These are phyloP conservation scores for Candida maesae DNA, from an alignment of 805 yeast genomes.

Conservation along the genomic window DNA sequence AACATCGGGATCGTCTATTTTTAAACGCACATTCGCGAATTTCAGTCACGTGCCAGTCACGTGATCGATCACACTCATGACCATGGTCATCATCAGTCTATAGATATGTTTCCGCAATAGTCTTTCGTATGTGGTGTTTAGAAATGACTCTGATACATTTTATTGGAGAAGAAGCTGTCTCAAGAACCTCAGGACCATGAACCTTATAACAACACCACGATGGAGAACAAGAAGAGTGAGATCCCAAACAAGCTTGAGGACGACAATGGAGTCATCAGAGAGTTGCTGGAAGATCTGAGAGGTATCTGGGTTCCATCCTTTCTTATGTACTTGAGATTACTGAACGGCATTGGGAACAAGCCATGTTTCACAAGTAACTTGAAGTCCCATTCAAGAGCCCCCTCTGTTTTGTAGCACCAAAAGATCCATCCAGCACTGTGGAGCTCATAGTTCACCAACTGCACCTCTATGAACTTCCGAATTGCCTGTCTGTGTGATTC, in stretches of 20 bases:
- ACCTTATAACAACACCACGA: background rate
- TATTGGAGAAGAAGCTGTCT: no score
- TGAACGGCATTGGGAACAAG: slow-evolving; percentile 61
- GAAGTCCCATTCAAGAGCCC: slow-evolving; percentile 66
- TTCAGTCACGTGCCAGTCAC: no score
- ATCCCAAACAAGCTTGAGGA: background rate
- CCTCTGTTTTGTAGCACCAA: slow-evolving; percentile 70
- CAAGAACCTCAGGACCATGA: no score
- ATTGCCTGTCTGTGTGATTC: slow-evolving; percentile 38
- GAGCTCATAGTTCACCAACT: slow-evolving; percentile 48
- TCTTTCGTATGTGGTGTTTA: no score
- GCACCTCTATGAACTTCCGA: slow-evolving; percentile 57
- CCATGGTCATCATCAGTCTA: no score
- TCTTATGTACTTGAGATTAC: slow-evolving; percentile 45
- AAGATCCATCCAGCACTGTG: slow-evolving; percentile 58
- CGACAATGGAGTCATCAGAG: background rate
- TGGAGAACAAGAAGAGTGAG: background rate
- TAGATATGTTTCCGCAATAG: no score
- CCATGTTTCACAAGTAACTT: slow-evolving; percentile 43
- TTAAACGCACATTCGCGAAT: no score
- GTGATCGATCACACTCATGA: no score
- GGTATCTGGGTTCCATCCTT: slow-evolving; percentile 22
- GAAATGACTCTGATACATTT: no score
- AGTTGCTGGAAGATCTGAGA: background rate
- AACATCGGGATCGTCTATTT: no score